phyloP scores from a whole-genome alignment of 805 yeast genomes.

The Brettanomyces custersianus region DNA sequence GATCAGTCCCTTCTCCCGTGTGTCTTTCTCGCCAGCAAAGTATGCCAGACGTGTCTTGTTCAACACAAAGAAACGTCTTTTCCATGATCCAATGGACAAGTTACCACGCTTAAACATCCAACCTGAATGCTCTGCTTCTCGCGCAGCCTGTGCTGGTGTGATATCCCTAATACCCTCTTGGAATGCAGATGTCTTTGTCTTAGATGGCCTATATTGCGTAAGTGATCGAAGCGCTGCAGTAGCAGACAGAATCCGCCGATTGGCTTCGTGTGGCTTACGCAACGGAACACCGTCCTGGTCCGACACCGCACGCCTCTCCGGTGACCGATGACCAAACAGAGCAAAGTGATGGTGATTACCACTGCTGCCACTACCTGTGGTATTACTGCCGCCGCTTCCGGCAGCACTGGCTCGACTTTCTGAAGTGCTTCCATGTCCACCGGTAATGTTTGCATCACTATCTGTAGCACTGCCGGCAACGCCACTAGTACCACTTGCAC shows the following conservation, averaged over 20 bases:
- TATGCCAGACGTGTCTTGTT: slow-evolving; percentile 93
- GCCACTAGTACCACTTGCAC: too few relatives aligned
- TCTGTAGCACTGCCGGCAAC: too few relatives aligned
- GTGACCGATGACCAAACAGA: too few relatives aligned
- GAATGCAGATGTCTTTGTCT: slow-evolving; percentile 68
- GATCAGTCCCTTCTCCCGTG: slow-evolving; percentile 82
- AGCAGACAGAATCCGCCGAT: slow-evolving; percentile 34
- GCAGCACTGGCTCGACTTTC: too few relatives aligned
- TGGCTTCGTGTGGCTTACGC: slow-evolving; percentile 12
- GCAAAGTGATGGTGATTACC: too few relatives aligned
- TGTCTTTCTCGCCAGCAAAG: slow-evolving; percentile 69
- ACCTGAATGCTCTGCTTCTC: slow-evolving; percentile 71
- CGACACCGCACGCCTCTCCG: slow-evolving; percentile 45
- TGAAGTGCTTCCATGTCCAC: too few relatives aligned
- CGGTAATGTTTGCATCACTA: too few relatives aligned
- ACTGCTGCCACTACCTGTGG: too few relatives aligned
- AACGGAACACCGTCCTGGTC: slow-evolving; percentile 24
- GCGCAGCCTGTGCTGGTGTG: slow-evolving; percentile 70
- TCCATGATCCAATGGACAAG: slow-evolving; percentile 83
- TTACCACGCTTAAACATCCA: slow-evolving; percentile 96
- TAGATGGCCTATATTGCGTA: slow-evolving; percentile 31
- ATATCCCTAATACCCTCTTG: slow-evolving; percentile 79
- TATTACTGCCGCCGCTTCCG: too few relatives aligned
- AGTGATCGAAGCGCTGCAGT: slow-evolving; percentile 30
- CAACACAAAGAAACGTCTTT: slow-evolving; percentile 72